Conservation (phyloP, 2,329 filamentous ascomycete genomes). For the Ophiocordyceps camponoti-leonardi region DNA sequence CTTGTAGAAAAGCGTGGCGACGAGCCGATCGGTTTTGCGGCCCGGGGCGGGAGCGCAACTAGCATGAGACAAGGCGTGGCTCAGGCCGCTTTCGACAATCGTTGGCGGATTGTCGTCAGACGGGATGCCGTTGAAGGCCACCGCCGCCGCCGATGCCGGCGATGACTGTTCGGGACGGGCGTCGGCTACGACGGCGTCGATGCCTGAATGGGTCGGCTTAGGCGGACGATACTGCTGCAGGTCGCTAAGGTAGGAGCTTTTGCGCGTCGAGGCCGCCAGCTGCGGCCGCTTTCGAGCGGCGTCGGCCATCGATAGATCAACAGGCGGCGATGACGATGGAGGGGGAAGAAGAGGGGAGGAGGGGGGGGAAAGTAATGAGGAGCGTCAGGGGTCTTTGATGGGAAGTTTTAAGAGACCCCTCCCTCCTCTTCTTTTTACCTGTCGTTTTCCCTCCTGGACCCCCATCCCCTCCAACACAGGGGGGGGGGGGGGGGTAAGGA, state of each 20-base stretch:
- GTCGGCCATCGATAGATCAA: constrained; percentile 13
- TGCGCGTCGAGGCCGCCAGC: constrained; percentile 33
- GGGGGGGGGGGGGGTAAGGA: no score
- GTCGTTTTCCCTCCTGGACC: no score
- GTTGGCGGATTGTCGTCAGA: constrained; percentile 39
- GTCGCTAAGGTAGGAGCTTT: constrained; percentile 44
- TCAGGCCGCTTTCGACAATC: constrained; percentile 44
- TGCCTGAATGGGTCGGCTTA: constrained; percentile 35
- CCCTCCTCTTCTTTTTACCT: no score
- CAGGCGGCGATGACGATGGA: neutral
- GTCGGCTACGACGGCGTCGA: constrained; percentile 48
- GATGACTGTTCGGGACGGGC: constrained; percentile 10
- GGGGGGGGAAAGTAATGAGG: neutral
- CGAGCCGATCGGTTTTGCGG: constrained; percentile 28
- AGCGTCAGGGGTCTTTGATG: neutral
- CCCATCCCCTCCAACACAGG: no score
- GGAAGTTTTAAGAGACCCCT: no score
- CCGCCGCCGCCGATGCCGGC: constrained; percentile 10
- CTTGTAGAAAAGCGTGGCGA: constrained; percentile 50
- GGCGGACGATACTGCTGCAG: constrained; percentile 47
- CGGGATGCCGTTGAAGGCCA: constrained; percentile 42
- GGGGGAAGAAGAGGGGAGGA: no score
- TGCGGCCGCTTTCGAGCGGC: constrained; percentile 22
- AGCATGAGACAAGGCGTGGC: constrained; percentile 43
- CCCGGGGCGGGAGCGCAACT: constrained; percentile 40